phyloP scores from a whole-genome alignment of 1,284 basidiomycete genomes.

The Ganoderma meredithae region DNA sequence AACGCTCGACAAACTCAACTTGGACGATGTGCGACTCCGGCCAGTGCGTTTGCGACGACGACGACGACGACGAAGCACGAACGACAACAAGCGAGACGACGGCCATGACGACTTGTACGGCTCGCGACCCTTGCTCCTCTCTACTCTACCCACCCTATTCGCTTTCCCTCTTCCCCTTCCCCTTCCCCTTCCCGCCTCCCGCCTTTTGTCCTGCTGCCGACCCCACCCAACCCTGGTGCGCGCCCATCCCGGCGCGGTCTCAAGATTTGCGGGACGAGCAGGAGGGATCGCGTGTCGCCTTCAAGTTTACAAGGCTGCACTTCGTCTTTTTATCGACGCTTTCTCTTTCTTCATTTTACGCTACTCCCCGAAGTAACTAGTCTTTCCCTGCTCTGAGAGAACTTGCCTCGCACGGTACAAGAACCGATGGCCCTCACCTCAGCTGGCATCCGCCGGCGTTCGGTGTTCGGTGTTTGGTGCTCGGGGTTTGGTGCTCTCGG shows the following conservation, averaged over 20 bases:
- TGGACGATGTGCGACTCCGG: too few species aligned
- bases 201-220: neutral
- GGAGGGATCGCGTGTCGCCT: too few species aligned
- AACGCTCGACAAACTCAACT: neutral
- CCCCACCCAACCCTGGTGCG: too few species aligned
- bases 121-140: neutral
- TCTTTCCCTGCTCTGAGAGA: neutral
- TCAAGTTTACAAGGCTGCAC: too few species aligned
- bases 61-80: too few species aligned
- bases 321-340: neutral
- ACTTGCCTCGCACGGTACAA: slow-evolving; percentile 1
- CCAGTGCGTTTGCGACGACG: neutral
- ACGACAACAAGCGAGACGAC: neutral
- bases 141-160: neutral
- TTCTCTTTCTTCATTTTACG: too few species aligned
- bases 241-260: too few species aligned
- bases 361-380: neutral
- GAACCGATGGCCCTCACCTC: neutral
- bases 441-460: too few species aligned
- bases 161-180: neutral
- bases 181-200: neutral
- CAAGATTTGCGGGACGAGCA: neutral
- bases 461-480: neutral
- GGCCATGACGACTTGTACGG: neutral
- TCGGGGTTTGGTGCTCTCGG: too few species aligned